A percentile compares a stretch with the other conserved stretches of the same genome.
Conservation (phyloP, 2,329 filamentous ascomycete species). For the Diplocarpon mali region DNA sequence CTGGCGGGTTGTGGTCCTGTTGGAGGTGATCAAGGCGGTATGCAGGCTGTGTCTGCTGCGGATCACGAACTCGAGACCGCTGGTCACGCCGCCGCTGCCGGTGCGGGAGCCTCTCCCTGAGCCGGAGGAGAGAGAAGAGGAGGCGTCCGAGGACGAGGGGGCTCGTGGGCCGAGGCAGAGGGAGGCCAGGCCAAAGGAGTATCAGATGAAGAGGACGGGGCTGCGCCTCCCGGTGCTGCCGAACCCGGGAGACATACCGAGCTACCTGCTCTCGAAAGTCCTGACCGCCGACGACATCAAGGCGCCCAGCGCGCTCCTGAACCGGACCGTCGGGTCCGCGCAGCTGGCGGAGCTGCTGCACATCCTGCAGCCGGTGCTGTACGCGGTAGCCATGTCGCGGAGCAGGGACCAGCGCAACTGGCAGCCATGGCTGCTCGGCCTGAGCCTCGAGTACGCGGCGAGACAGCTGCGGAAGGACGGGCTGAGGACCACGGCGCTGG, state of each 20-base stretch:
- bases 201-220: conserved; percentile 92
- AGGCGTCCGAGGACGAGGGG: conserved; percentile 28
- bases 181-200: conserved; percentile 36
- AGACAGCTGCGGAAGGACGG: conserved; percentile 63
- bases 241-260: conserved; percentile 68
- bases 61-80: conserved; percentile 70
- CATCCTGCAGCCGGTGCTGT: conserved; percentile 79
- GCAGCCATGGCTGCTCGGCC: conserved; percentile 82
- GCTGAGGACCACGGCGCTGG: conserved; percentile 66
- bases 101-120: conserved; percentile 69
- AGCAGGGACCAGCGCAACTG: conserved; percentile 67
- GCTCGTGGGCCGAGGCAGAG: conserved; percentile 2
- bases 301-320: conserved; percentile 75
- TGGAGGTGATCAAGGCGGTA: conserved; percentile 78
- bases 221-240: conserved; percentile 76
- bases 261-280: conserved; percentile 80
- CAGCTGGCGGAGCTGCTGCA: conserved; percentile 84
- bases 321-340: conserved; percentile 60
- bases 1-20: conserved; percentile 76
- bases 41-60: conserved; percentile 72
- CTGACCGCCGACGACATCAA: conserved; percentile 96
- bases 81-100: conserved; percentile 75
- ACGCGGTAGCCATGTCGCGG: conserved; percentile 66
- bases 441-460: conserved; percentile 77
- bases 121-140: conserved; percentile 24